Evolutionary conservation across 2,329 filamentous ascomycete genomes (phyloP).

Genomic region (Didymella pomorum): DNA sequence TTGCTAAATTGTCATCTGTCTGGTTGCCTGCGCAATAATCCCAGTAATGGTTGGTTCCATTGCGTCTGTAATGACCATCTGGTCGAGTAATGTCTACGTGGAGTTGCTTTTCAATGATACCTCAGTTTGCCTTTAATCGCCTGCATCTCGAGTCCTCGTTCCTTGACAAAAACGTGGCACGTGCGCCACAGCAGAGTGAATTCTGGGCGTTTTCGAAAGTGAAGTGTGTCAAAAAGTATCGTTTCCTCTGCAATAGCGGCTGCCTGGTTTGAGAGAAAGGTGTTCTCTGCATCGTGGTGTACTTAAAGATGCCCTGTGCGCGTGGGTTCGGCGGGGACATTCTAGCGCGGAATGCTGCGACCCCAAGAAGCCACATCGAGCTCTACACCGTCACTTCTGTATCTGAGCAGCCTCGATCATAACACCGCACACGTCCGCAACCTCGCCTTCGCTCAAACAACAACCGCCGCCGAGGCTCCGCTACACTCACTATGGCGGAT

Average conservation of each 20-base stretch:
- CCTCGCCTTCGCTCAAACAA: constrained; percentile 21
- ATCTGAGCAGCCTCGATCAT: constrained; percentile 28
- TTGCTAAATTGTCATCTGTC: background rate
- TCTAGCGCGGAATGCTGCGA: constrained; percentile 41
- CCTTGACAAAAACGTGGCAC: background rate
- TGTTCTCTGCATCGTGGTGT: constrained; percentile 5
- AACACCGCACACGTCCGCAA: constrained; percentile 20
- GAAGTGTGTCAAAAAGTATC: background rate
- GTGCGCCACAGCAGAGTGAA: background rate
- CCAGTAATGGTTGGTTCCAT: background rate
- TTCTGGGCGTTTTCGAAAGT: background rate
- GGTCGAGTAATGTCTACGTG: constrained; percentile 6
- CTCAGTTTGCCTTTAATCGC: background rate
- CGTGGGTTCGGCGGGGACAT: constrained; percentile 32
- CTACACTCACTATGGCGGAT: constrained; percentile 43
- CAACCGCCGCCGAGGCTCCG: constrained; percentile 19
- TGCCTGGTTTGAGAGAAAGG: constrained; percentile 20
- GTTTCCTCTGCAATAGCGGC: background rate
- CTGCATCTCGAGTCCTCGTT: background rate
- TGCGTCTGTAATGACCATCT: background rate
- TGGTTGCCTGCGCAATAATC: background rate
- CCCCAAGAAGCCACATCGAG: constrained; percentile 50
- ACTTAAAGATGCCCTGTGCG: constrained; percentile 26
- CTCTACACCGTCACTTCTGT: constrained; percentile 32
- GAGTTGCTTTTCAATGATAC: background rate